A percentile compares a stretch with the other conserved stretches of the same genome.
Evolutionary conservation across 441 rosid genomes (phyloP).

Genomic region (Eutrema salsugineum): DNA sequence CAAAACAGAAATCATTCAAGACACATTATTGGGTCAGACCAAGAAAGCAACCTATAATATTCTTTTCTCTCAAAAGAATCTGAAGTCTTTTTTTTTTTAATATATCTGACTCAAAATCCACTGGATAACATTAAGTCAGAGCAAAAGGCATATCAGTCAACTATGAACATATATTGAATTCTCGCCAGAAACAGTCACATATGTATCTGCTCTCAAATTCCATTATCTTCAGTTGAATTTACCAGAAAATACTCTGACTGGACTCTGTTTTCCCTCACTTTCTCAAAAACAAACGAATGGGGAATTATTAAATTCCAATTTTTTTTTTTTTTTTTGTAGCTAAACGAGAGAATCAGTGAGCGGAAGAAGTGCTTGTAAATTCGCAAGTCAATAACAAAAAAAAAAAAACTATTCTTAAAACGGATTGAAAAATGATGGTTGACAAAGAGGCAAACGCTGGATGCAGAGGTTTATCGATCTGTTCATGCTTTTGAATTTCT

Average conservation of each 20-base stretch:
- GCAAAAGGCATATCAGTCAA: neutral
- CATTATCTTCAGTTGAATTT: neutral
- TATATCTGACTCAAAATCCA: neutral
- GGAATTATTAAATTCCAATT: neutral
- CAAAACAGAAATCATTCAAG: neutral
- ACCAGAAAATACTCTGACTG: neutral
- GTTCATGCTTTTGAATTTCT: conserved; percentile 52
- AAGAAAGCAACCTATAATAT: neutral
- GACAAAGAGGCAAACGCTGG: conserved; percentile 54
- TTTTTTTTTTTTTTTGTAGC: neutral
- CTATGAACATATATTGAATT: neutral
- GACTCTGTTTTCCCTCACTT: neutral
- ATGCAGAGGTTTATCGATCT: conserved; percentile 99
- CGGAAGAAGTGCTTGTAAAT: too few relatives aligned
- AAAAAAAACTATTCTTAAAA: neutral
- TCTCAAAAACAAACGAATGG: neutral
- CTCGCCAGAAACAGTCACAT: neutral
- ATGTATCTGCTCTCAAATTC: neutral
- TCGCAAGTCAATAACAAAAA: neutral
- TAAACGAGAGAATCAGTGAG: neutral
- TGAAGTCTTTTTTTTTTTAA: neutral
- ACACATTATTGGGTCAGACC: neutral
- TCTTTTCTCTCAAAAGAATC: neutral
- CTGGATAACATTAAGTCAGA: neutral
- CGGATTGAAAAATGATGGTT: neutral